Evolutionary conservation across 2,329 filamentous ascomycete genomes (phyloP), one percentile per base, ranked within the genome.

Genomic region (Fusarium sp.): DNA sequence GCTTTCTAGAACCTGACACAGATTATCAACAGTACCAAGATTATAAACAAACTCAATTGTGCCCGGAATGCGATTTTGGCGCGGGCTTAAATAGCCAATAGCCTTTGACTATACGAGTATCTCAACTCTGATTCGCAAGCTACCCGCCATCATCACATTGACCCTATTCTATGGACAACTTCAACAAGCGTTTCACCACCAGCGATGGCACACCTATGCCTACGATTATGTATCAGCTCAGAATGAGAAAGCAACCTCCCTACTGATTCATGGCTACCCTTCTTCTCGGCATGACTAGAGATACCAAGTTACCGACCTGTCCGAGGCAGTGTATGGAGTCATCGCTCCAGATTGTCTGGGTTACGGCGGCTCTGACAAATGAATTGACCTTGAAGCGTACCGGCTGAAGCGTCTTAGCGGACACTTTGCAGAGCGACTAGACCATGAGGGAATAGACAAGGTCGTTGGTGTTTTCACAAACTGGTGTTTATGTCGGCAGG

Each of bases 201-300:
- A 24, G n/a, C 0, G 57, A 61, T 2, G 57, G 45, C 1, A 42
- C 2, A 52, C 34, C 1, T 61, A 61, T n/a, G 35, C 46, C 5
- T 68, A 65, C 9, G 54, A 60, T 6, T 53, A 41, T 7, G 19
- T 60, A 3, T 54, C 64, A 5, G 32, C 51, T 10, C 31, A 46
- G 3, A 38, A 25, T 0, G 24, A 5, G 8, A 65, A 56, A 19
- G n/a, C 38, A 5, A 67, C 61, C 1, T 57, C 69, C 19, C 53
- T 69, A 19, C 48, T 69, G 1, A 47, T 69, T 1, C 67, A 69
- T 25, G 67, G 67, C 2, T 69, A 47, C 28, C 67, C 67, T 2
- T 62, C 55, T 4, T 66, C 62, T 3, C 56, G 56, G 2, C n/a
- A 53, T 5, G 64, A 69, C 29, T 69, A 63, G 64, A 39, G 56